phyloP scores from a whole-genome alignment of 352 stramenopile genomes.

The Globisporangium camurandrum region DNA sequence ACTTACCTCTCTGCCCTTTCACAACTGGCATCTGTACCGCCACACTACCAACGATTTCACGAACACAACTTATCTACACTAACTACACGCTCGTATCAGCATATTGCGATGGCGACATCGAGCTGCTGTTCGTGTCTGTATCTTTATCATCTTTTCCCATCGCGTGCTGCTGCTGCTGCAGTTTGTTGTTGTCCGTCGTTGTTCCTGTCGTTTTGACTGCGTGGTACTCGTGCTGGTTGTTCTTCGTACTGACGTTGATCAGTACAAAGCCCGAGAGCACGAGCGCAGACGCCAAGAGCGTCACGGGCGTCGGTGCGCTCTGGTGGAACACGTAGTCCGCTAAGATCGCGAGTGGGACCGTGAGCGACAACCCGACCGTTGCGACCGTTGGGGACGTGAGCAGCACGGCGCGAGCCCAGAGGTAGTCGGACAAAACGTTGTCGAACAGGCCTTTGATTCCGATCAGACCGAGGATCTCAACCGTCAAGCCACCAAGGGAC shows the following conservation, averaged over 20 bases:
- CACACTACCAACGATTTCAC: no score
- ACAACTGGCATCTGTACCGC: no score
- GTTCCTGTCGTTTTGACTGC: constrained; percentile 12
- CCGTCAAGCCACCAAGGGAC: constrained; percentile 50
- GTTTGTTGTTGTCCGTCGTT: constrained; percentile 11
- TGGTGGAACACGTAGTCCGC: constrained; percentile 80
- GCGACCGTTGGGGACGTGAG: constrained; percentile 95
- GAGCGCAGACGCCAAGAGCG: constrained; percentile 50
- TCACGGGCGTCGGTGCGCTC: constrained; percentile 36
- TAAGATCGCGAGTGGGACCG: constrained; percentile 93
- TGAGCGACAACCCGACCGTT: constrained; percentile 94
- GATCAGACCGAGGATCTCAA: constrained; percentile 82
- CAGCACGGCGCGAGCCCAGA: constrained; percentile 93
- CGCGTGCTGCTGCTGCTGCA: no score
- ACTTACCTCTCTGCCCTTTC: no score
- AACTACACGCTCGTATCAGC: no score
- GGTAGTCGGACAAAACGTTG: constrained; percentile 94
- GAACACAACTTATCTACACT: no score
- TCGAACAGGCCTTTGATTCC: constrained; percentile 90
- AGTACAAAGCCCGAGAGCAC: constrained; percentile 75
- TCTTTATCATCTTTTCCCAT: no score
- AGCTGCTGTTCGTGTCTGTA: not conserved
- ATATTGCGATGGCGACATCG: not conserved
- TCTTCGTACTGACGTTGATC: constrained; percentile 42
- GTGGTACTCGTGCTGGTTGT: constrained; percentile 54